phyloP scores from a whole-genome alignment of 352 stramenopile genomes.

The Bremia lactucae region DNA sequence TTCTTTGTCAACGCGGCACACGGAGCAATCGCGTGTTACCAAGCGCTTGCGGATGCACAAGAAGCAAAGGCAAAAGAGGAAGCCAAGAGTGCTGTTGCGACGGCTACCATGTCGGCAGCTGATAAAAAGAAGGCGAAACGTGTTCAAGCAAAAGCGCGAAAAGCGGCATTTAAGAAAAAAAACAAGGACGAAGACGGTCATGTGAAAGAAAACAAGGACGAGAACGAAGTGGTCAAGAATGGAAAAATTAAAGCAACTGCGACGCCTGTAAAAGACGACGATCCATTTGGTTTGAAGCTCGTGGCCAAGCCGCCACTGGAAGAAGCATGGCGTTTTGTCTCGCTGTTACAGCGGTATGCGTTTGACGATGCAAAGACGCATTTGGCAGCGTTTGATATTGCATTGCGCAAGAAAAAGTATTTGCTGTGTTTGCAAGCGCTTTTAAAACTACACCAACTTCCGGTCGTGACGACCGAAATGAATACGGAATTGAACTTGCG shows the following conservation, averaged over 20 bases:
- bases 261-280: conserved; percentile 45
- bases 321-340: conserved; percentile 70
- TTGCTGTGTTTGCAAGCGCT: conserved; percentile 72
- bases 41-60: conserved; percentile 74
- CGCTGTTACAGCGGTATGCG: conserved; percentile 56
- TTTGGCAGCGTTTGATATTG: conserved; percentile 65
- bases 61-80: conserved; percentile 24
- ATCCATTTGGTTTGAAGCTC: conserved; percentile 66
- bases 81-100: conserved; percentile 24
- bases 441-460: conserved; percentile 40
- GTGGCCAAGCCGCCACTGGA: conserved; percentile 52
- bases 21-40: conserved; percentile 85
- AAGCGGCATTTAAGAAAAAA: conserved; percentile 85
- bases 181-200: conserved; percentile 64
- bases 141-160: conserved; percentile 81
- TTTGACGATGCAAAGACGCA: conserved; percentile 53
- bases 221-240: conserved; percentile 46
- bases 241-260: conserved; percentile 65
- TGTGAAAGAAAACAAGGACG: conserved; percentile 67
- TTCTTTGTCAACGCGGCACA: conserved; percentile 85
- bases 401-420: conserved; percentile 58
- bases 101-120: conserved; percentile 85
- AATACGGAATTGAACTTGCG: conserved; percentile 32
- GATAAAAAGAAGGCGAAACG: conserved; percentile 89
- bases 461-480: conserved; percentile 11